Evolutionary conservation across 768 basidiomycete genomes (phyloP), one percentile per base, ranked within the genome.

Genomic region (Peribolospora kevripleyi): DNA sequence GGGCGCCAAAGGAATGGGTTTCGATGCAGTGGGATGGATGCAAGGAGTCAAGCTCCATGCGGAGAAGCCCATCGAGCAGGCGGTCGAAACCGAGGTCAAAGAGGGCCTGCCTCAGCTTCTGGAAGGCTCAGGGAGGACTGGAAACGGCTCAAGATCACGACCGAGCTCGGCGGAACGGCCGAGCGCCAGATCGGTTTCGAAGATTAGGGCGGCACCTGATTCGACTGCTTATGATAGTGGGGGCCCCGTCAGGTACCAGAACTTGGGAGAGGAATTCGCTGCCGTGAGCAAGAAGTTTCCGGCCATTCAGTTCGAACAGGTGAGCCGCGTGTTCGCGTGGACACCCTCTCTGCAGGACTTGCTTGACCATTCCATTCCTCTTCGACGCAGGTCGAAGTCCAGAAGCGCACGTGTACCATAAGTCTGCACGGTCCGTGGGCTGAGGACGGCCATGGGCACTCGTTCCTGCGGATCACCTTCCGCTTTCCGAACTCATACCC

Each of bases 231-330:
- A 62, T 57, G 43, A 56, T 56, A 53, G 61, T 56, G 52, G 60
- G 57, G 55, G 60, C 60, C 56, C 59, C 56, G 3, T 62, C 25
- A 42, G 48, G 5, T 58, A 56, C 42, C 51, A 51, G 6, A 59
- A 58, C 25, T 46, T 61, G 4, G 62, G 58, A 6, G 57, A 61
- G 45, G 62, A 63, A 54, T 60, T 65, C 25, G 60, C 61, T 25
- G 55, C 76, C 6, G 84, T 83, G 6, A 69, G 83, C 41, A 77
- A 73, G 5, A 78, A 75, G 60, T 72, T 87, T 36, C 75, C 76
- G 7, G 83, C 82, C 63, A 77, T 86, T 62, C 83, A 80, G 58
- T 76, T 90, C 8, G 88, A 91, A 64, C 87, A 84, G 73, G 84
- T 81, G 54, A 9, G 67, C 51, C 38, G 14, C 42, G 25, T 25